These are phyloP conservation scores for Solanum piurae DNA, from an alignment of 257 asterid genomes.

Conservation along the genomic window DNA sequence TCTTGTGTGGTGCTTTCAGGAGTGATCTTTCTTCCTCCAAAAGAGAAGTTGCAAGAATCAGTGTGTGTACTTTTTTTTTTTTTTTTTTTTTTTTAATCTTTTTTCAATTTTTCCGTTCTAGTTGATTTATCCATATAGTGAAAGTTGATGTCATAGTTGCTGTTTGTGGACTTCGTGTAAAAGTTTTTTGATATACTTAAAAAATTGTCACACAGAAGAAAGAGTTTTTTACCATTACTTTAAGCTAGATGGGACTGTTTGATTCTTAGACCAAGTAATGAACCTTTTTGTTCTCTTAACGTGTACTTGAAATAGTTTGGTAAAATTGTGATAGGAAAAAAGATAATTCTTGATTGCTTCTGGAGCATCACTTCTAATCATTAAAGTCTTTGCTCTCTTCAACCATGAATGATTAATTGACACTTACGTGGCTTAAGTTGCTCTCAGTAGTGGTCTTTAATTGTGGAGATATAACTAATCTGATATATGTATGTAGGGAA, in stretches of 20 bases:
- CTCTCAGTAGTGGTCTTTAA: neutral
- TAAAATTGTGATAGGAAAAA: neutral
- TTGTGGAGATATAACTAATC: slow-evolving; percentile 3
- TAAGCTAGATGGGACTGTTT: neutral
- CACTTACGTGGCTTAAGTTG: neutral
- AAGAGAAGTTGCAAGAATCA: neutral
- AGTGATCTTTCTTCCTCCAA: neutral
- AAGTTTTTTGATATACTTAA: neutral
- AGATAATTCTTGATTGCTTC: neutral
- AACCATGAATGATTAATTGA: neutral
- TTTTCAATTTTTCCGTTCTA: neutral
- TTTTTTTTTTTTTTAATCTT: neutral
- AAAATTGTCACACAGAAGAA: neutral
- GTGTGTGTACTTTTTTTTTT: neutral
- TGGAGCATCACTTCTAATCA: neutral
- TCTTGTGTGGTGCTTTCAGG: neutral
- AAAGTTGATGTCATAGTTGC: neutral
- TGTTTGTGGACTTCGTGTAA: neutral
- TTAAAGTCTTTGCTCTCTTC: neutral
- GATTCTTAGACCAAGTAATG: neutral
- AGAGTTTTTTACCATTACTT: neutral
- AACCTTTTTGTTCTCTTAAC: neutral
- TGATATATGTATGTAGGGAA: slow-evolving; percentile 51
- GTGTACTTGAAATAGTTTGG: neutral
- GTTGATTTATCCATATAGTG: neutral